These are phyloP conservation scores for Sarcodon aspratus DNA, from an alignment of 768 basidiomycete genomes.

Conservation along the genomic window DNA sequence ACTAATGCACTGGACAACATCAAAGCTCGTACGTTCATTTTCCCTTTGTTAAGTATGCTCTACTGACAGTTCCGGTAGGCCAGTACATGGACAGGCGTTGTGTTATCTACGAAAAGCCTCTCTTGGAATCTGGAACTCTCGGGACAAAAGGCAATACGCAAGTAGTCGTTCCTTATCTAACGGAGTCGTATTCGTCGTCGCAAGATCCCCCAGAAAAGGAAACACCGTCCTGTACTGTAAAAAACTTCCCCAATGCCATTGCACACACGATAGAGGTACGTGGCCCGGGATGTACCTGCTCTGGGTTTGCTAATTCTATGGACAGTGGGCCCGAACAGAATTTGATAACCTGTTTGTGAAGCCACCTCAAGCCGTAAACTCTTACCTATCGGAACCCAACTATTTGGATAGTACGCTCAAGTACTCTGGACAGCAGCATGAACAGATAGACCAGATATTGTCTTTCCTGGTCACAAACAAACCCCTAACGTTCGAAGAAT, in stretches of 20 bases:
- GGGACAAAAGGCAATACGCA: constrained; percentile 98
- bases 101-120: constrained; percentile 90
- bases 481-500: constrained; percentile 93
- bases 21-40: constrained; percentile 63
- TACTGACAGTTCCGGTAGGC: constrained; percentile 32
- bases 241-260: constrained; percentile 97
- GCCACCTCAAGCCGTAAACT: constrained; percentile 87
- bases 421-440: constrained; percentile 84
- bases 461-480: constrained; percentile 87
- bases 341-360: constrained; percentile 93
- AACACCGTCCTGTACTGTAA: constrained; percentile 93
- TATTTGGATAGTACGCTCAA: constrained; percentile 86
- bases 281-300: neutral
- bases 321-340: constrained; percentile 84
- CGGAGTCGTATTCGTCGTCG: constrained; percentile 94
- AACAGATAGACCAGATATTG: constrained; percentile 80
- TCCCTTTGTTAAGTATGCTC: neutral
- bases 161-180: constrained; percentile 86
- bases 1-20: constrained; percentile 98
- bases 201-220: constrained; percentile 99
- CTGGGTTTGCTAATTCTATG: constrained; percentile 1
- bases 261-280: constrained; percentile 92
- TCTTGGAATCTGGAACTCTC: constrained; percentile 94
- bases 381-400: constrained; percentile 94
- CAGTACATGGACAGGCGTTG: constrained; percentile 98